A percentile compares a stretch with the other conserved stretches of the same genome.
These are phyloP conservation scores for Byssothecium circinans DNA, from an alignment of 2,329 filamentous ascomycete species.

Conservation along the genomic window DNA sequence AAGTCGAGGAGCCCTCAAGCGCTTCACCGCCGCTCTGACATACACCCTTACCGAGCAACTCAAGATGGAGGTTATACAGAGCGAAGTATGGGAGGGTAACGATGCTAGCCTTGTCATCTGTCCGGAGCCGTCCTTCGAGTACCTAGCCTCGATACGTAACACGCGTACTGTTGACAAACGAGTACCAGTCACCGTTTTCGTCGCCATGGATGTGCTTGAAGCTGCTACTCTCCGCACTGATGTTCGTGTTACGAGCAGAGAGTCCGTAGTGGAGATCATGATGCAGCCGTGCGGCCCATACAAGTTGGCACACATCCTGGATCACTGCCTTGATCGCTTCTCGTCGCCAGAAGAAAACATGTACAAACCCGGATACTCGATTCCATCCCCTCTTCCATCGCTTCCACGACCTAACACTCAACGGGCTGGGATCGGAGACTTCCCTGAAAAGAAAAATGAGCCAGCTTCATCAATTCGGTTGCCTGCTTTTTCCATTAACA, in stretches of 20 bases:
- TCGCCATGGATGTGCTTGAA: constrained; percentile 38
- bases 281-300: constrained; percentile 41
- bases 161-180: constrained; percentile 4
- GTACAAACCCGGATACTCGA: background rate
- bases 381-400: background rate
- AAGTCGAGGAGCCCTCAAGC: constrained; percentile 17
- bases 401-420: background rate
- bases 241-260: constrained; percentile 28
- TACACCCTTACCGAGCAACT: constrained; percentile 26
- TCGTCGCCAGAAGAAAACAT: constrained; percentile 25
- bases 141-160: constrained; percentile 28
- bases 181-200: constrained; percentile 33
- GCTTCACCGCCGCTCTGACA: constrained; percentile 24
- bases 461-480: too few species aligned
- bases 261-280: constrained; percentile 38
- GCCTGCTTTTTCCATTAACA: too few species aligned
- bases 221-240: constrained; percentile 38
- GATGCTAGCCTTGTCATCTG: constrained; percentile 36
- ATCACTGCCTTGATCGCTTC: constrained; percentile 32
- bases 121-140: constrained; percentile 36
- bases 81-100: constrained; percentile 24
- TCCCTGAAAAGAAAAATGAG: too few species aligned
- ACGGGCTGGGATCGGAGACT: background rate
- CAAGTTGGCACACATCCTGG: constrained; percentile 35
- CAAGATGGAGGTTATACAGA: constrained; percentile 31